phyloP scores from a whole-genome alignment of 192 early-diverging fungal genomes.

The Gamsiella multidivaricata region DNA sequence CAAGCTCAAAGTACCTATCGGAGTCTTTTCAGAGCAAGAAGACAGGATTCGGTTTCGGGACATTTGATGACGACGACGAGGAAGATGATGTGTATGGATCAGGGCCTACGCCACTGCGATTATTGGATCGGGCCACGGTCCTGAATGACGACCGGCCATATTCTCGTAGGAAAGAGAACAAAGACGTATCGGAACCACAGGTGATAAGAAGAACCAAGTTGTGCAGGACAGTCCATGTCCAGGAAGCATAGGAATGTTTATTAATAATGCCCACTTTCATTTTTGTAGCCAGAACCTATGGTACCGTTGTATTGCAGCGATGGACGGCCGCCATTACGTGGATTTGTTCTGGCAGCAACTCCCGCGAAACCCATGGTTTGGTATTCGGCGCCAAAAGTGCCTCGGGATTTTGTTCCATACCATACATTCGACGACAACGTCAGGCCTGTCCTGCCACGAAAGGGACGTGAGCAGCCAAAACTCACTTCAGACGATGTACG shows the following conservation, averaged over 20 bases:
- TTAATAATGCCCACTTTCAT: background rate
- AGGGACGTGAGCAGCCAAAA: constrained; percentile 9
- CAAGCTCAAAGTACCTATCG: constrained; percentile 43
- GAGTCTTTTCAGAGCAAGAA: background rate
- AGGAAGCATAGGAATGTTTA: background rate
- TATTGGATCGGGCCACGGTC: constrained; percentile 12
- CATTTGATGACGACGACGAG: constrained; percentile 75
- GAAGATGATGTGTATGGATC: constrained; percentile 54
- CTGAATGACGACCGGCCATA: constrained; percentile 12
- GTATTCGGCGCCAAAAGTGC: constrained; percentile 47
- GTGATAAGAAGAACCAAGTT: background rate
- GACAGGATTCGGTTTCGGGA: constrained; percentile 70
- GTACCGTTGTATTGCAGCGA: constrained; percentile 53
- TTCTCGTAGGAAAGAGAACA: constrained; percentile 13
- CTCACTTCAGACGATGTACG: constrained; percentile 52
- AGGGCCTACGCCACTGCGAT: constrained; percentile 3
- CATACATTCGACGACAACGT: constrained; percentile 16
- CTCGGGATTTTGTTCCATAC: constrained; percentile 30
- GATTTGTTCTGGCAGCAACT: constrained; percentile 61
- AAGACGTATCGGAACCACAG: constrained; percentile 38
- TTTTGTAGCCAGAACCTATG: background rate
- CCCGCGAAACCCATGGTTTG: constrained; percentile 58
- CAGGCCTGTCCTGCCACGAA: background rate
- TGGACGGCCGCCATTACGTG: constrained; percentile 62
- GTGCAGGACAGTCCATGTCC: no score